These are phyloP conservation scores for Lactifluus subvellereus DNA, from an alignment of 768 basidiomycete genomes.

Conservation along the genomic window DNA sequence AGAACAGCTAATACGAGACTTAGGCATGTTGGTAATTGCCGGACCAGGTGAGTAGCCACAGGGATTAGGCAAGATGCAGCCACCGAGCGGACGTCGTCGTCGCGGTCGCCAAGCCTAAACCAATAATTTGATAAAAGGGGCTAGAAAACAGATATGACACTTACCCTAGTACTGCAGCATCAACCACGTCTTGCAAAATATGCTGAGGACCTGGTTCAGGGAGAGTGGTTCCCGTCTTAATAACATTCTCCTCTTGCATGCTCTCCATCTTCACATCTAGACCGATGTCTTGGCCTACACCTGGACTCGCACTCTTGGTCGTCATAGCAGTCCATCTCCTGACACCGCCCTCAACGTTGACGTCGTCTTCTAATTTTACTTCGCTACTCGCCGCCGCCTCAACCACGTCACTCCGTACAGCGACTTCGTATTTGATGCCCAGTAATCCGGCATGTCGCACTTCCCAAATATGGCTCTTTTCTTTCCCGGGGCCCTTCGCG, in stretches of 20 bases:
- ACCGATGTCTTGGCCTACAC: neutral
- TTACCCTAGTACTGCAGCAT: slow-evolving; percentile 88
- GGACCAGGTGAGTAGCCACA: slow-evolving; percentile 75
- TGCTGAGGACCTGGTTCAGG: slow-evolving; percentile 37
- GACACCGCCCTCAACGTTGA: neutral
- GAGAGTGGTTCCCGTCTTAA: slow-evolving; percentile 31
- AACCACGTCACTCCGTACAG: slow-evolving; percentile 83
- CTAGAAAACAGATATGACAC: slow-evolving; percentile 25
- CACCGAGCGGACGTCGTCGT: slow-evolving; percentile 95
- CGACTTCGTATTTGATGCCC: slow-evolving; percentile 97
- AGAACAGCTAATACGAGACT: slow-evolving; percentile 73
- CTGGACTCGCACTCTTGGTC: neutral
- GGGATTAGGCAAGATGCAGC: slow-evolving; percentile 90
- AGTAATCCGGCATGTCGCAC: slow-evolving; percentile 96
- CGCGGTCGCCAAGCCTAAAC: slow-evolving; percentile 76
- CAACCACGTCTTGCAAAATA: slow-evolving; percentile 76
- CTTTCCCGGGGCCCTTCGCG: slow-evolving; percentile 29
- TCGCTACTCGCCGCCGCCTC: slow-evolving; percentile 30
- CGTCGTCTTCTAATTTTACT: slow-evolving; percentile 24
- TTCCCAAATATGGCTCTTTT: slow-evolving; percentile 80
- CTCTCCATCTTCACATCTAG: slow-evolving; percentile 22
- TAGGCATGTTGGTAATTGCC: slow-evolving; percentile 65
- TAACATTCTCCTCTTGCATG: slow-evolving; percentile 1
- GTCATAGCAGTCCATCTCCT: neutral
- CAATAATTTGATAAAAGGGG: neutral